Evolutionary conservation across 2,329 filamentous ascomycete genomes (phyloP).

Genomic region (Phoma sp.): DNA sequence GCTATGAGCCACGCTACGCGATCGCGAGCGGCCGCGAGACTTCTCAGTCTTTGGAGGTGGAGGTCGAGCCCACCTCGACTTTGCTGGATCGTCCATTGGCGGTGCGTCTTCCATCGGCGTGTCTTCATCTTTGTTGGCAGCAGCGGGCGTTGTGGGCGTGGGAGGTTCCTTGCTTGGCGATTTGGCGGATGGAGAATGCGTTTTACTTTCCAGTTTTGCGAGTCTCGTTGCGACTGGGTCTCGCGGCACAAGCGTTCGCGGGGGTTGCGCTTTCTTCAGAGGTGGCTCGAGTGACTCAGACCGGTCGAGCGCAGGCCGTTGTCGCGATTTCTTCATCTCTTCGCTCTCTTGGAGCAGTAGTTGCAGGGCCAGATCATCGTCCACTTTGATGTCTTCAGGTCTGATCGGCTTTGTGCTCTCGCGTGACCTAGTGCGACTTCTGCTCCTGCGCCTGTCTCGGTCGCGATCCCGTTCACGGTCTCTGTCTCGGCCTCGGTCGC

Average conservation of each 20-base stretch:
- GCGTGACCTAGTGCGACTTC: conserved; percentile 30
- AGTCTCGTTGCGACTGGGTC: conserved; percentile 41
- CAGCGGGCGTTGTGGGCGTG: conserved; percentile 22
- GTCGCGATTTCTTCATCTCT: conserved; percentile 47
- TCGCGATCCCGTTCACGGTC: conserved; percentile 35
- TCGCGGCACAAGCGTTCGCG: conserved; percentile 46
- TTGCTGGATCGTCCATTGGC: conserved; percentile 22
- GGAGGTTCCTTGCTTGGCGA: conserved; percentile 37
- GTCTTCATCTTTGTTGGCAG: conserved; percentile 30
- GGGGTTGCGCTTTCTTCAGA: conserved; percentile 45
- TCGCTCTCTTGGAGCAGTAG: conserved; percentile 48
- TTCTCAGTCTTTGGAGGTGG: conserved; percentile 35
- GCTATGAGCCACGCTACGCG: conserved; percentile 44
- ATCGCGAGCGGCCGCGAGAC: conserved; percentile 39
- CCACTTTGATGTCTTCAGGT: conserved; percentile 48
- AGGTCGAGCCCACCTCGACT: conserved; percentile 38
- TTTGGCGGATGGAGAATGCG: conserved; percentile 31
- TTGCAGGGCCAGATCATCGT: conserved; percentile 47
- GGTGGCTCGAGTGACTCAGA: conserved; percentile 51
- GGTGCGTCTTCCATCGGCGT: conserved; percentile 38
- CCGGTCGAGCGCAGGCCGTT: conserved; percentile 46
- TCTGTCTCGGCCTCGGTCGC: conserved; percentile 34
- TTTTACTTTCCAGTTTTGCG: conserved; percentile 40
- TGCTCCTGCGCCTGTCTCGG: conserved; percentile 31
- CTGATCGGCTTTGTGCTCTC: conserved; percentile 34